A percentile compares a stretch with the other conserved stretches of the same genome.
Evolutionary conservation across 2,329 filamentous ascomycete genomes (phyloP).

Genomic region (Lachnellula arida): DNA sequence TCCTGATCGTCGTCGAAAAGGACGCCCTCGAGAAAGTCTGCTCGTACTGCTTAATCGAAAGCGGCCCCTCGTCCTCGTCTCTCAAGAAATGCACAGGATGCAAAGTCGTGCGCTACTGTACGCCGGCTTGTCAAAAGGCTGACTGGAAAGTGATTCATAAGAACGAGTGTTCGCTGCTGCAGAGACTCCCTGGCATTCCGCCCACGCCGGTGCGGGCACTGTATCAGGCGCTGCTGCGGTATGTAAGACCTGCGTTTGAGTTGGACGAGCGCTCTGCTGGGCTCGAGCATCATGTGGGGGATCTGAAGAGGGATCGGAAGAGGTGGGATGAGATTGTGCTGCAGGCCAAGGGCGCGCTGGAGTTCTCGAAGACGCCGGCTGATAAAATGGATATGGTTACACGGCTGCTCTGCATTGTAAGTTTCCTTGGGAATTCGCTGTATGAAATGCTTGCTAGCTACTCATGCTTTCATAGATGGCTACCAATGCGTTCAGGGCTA

Average conservation of each 20-base stretch:
- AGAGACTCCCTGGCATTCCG: conserved; percentile 36
- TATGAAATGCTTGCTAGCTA: background rate
- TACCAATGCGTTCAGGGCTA: conserved; percentile 57
- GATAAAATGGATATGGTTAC: conserved; percentile 38
- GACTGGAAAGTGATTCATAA: conserved; percentile 51
- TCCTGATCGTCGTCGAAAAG: conserved; percentile 27
- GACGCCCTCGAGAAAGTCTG: conserved; percentile 24
- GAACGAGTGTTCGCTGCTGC: conserved; percentile 47
- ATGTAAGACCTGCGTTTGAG: conserved; percentile 25
- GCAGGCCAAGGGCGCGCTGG: conserved; percentile 46
- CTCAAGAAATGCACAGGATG: conserved; percentile 46
- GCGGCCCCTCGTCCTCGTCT: background rate
- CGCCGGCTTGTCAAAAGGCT: conserved; percentile 46
- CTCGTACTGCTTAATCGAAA: conserved; percentile 23
- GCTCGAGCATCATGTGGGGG: conserved; percentile 44
- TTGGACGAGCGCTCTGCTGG: conserved; percentile 30
- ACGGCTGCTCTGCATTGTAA: conserved; percentile 51
- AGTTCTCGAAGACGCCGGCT: conserved; percentile 39
- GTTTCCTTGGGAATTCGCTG: conserved; percentile 9
- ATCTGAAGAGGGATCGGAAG: conserved; percentile 33
- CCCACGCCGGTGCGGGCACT: conserved; percentile 53
- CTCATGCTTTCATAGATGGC: conserved; percentile 42
- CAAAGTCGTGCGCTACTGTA: conserved; percentile 51
- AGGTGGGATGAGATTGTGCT: conserved; percentile 41
- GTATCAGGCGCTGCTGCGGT: conserved; percentile 44